These are phyloP conservation scores for Tetrastigma voinierianum DNA, from an alignment of 164 flowering plant genomes.

Conservation along the genomic window DNA sequence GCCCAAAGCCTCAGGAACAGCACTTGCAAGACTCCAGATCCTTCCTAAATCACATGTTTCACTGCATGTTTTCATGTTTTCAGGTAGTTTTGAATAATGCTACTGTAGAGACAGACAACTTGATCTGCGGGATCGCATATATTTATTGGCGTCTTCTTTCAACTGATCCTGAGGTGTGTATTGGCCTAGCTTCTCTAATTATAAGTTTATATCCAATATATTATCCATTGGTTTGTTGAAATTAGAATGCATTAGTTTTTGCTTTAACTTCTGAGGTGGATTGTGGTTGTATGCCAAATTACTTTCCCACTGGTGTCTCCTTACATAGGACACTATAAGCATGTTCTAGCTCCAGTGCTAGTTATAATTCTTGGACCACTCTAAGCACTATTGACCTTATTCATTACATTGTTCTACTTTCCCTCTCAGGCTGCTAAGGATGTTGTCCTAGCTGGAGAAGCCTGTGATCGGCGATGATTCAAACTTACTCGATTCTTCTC, in stretches of 20 bases:
- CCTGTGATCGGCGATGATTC: slow-evolving; percentile 98
- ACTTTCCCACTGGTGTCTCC: too few relatives aligned
- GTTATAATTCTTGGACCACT: background rate
- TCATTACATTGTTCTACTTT: background rate
- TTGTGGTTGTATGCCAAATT: too few relatives aligned
- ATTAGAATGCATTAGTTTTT: background rate
- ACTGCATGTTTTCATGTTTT: slow-evolving; percentile 6
- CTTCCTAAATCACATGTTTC: background rate
- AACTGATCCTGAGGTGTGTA: slow-evolving; percentile 97
- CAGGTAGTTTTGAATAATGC: slow-evolving; percentile 98
- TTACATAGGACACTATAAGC: too few relatives aligned
- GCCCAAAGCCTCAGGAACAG: background rate
- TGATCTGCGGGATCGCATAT: slow-evolving; percentile 97
- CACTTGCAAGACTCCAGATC: background rate
- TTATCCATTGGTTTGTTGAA: background rate
- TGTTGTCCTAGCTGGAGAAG: slow-evolving; percentile 99
- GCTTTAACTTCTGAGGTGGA: background rate
- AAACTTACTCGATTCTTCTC: slow-evolving; percentile 86
- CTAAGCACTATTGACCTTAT: background rate
- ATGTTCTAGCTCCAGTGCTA: too few relatives aligned
- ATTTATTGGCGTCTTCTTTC: slow-evolving; percentile 99
- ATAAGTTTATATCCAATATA: background rate
- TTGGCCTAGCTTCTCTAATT: background rate
- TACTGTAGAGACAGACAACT: slow-evolving; percentile 99
- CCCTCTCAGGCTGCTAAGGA: slow-evolving; percentile 90